phyloP scores from a whole-genome alignment of 305 asterid species.

The Petunia hybrid region DNA sequence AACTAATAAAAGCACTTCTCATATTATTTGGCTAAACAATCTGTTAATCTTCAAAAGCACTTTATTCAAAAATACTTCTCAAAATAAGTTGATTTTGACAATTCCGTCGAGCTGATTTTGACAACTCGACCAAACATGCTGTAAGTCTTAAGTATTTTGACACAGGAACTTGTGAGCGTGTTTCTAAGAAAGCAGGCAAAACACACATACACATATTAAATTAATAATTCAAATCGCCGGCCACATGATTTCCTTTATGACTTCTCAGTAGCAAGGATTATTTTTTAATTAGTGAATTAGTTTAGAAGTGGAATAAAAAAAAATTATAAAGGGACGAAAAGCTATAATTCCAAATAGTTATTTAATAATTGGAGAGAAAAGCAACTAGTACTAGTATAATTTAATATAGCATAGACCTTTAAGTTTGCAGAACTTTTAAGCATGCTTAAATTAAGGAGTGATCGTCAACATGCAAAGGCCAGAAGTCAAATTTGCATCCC shows the following conservation, averaged over 20 bases:
- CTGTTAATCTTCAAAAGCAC: no score
- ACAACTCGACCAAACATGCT: no score
- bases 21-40: no score
- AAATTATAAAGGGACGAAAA: background rate
- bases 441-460: background rate
- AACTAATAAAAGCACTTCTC: no score
- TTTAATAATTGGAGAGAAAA: background rate
- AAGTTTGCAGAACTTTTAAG: no score
- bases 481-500: background rate
- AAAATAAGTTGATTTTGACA: no score
- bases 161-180: constrained; percentile 15
- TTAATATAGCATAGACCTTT: background rate
- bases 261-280: background rate
- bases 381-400: background rate
- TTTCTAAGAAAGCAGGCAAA: constrained; percentile 22
- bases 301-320: background rate
- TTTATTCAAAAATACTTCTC: no score
- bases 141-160: background rate
- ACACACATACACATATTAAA: background rate
- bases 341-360: background rate
- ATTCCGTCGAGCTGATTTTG: no score
- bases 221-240: constrained; percentile 17
- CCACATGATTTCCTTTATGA: background rate
- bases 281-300: background rate
- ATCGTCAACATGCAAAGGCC: background rate